A percentile compares a stretch with the other conserved stretches of the same genome.
Evolutionary conservation across 441 rosid genomes (phyloP).

Genomic region (California macrophylla): DNA sequence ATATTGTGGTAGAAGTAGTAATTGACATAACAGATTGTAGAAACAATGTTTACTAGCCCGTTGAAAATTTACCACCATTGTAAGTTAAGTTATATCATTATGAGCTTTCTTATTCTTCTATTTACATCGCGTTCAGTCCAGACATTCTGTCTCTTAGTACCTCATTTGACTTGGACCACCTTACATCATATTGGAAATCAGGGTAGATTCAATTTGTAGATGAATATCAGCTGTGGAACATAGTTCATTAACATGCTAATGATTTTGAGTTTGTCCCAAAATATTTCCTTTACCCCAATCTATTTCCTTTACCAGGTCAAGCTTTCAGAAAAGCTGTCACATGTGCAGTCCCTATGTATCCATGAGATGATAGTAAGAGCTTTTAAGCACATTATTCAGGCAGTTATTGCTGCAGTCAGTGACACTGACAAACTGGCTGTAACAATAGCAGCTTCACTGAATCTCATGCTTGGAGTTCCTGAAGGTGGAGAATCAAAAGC

Average conservation of each 20-base stretch:
- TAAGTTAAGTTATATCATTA: too few species aligned
- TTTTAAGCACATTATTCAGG: constrained; percentile 65
- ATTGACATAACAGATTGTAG: not conserved
- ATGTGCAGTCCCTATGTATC: constrained; percentile 25
- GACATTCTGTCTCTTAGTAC: not conserved
- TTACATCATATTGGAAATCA: not conserved
- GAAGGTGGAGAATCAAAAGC: constrained; percentile 41
- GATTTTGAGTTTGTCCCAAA: not conserved
- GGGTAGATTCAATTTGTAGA: not conserved
- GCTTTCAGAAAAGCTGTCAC: constrained; percentile 69
- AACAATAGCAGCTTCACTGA: constrained; percentile 58
- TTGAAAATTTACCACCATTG: too few species aligned
- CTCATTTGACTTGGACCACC: not conserved
- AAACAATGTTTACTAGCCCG: not conserved
- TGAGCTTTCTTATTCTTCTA: not conserved
- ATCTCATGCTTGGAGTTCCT: constrained; percentile 58
- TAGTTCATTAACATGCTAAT: not conserved
- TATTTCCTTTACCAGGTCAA: constrained; percentile 42
- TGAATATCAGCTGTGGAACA: not conserved
- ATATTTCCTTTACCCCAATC: constrained; percentile 15
- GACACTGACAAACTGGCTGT: constrained; percentile 46
- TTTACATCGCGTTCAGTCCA: not conserved
- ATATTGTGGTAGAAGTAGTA: not conserved
- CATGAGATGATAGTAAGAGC: constrained; percentile 80
- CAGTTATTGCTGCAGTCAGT: constrained; percentile 58